Base-by-base conservation (phyloP, 2,329 filamentous ascomycete genomes). In the Ceratocystiopsis sp. region DNA sequence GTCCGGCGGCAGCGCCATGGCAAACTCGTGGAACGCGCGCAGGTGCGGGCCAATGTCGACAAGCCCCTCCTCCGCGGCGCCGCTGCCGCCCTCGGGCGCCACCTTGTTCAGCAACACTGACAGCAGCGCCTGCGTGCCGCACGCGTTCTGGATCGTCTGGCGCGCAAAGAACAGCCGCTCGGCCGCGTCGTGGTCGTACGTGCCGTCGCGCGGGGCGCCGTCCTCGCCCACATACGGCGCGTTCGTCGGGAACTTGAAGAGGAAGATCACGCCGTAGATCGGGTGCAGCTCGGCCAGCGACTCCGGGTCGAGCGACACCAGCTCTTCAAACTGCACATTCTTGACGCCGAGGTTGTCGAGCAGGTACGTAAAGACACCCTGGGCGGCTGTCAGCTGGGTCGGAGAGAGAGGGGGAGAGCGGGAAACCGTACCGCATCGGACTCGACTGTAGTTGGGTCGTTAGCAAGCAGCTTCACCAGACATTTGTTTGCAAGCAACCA, bases 101-200 rank as follows among this genome's bases (percentile, higher is more conserved):
- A 34, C 38, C 29, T 93, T 82, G 66, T 98, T 98, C 51, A 98
- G 68, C 32, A 96, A 71, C 43, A 96, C 84, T 42, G 83, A 91
- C 36, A 98, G 74, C 39, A 98, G 75, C 4, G 91, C 91, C 61
- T 98, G 91, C 15, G 91, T 98, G 38, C 87, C 91, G 64, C 91
- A 98, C 9, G 91, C 91, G 62, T 98, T 98, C 62, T 96, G 89
- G 59, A 98, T 98, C 4, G 89, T 96, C 66, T 98, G 91, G 29
- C 80, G 78, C 4, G 91, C 91, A 62, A 98, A 98, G 71, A 94
- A 98, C 54, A 94, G 71, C 48, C 73, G 69, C 49, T 85, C 78
- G 16, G 81, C 68, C 14, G 85, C 84, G 15, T 68, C 69, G 52
- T 76, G 67, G 64, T 95, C 86, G 60, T 84, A 94, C 33, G 65